phyloP scores from a whole-genome alignment of 1,139 yeast species.

The Saccharomycopsis crataegensis region DNA sequence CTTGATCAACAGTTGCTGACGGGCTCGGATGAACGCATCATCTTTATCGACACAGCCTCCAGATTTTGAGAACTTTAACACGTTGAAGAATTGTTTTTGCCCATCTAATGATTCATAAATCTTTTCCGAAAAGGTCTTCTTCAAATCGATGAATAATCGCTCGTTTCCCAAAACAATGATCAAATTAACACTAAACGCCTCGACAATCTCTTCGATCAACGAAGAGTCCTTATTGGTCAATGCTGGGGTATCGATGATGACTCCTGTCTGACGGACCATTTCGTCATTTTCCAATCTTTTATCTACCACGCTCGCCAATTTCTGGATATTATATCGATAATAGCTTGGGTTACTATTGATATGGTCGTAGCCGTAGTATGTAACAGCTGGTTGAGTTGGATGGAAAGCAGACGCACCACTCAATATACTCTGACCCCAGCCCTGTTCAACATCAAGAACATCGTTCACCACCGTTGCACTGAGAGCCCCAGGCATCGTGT shows the following conservation, averaged over 20 bases:
- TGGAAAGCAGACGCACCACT: conserved; percentile 82
- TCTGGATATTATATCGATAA: conserved; percentile 48
- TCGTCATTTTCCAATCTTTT: conserved; percentile 58
- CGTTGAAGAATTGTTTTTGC: conserved; percentile 5
- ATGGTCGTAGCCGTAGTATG: conserved; percentile 66
- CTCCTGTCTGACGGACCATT: conserved; percentile 43
- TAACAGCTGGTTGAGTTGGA: conserved; percentile 82
- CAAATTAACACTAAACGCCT: conserved; percentile 53
- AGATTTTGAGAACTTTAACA: conserved; percentile 51
- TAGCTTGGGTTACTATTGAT: conserved; percentile 52
- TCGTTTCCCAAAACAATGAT: conserved; percentile 58
- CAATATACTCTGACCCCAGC: conserved; percentile 80
- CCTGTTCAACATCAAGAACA: conserved; percentile 70
- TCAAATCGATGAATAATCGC: conserved; percentile 55
- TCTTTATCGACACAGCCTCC: conserved; percentile 75
- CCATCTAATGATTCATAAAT: conserved; percentile 22
- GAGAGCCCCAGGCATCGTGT: conserved; percentile 77
- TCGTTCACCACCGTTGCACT: conserved; percentile 83
- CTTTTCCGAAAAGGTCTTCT: conserved; percentile 43
- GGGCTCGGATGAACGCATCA: conserved; percentile 57
- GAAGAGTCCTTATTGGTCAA: conserved; percentile 40
- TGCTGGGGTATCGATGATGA: conserved; percentile 78
- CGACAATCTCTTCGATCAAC: conserved; percentile 50
- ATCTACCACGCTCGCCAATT: conserved; percentile 51
- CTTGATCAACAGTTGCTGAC: conserved; percentile 70